Evolutionary conservation across 2,329 filamentous ascomycete genomes (phyloP), one percentile per base, ranked within the genome.

Genomic region (Scorias spongiosa): DNA sequence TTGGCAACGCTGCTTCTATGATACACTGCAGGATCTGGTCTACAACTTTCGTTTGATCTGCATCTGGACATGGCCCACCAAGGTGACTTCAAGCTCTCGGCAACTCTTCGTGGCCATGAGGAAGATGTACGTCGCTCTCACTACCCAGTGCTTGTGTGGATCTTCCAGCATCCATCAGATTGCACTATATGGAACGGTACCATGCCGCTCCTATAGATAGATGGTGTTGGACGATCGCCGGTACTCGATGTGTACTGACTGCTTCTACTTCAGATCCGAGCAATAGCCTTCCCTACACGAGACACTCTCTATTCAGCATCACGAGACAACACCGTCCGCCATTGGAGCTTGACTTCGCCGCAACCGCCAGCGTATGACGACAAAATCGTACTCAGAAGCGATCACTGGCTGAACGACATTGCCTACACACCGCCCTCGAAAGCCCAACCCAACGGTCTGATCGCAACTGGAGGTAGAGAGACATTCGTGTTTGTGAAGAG

Each of bases 401-500:
- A 83, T 37, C 80, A 84, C 49, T 98, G 91, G 58, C 77, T 96
- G 66, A 98, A 95, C 65, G 78, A 82, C 2, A 62, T 98, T 39
- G 72, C 87, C 46, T 93, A 83, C 54, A 68, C 86, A 0, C 78
- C 79, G 2, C 78, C 88, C 0, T 81, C 76, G 11, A 58, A 72
- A 42, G 69, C 76, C 7, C 80, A 79, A 51, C 77, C 85, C 0
- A 75, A 91, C 43, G 91, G 91, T 10, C 72, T 95, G 3, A 72
- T 96, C 34, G 71, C 93, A 7, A 91, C 88, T 0, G 87, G 84
- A 50, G 91, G 91, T 46, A 84, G 89, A 58, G 91, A 96, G 58
- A 81, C 85, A 29, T 83, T 96, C 50, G 89, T 98, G 55, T 89
- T 96, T 60, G 84, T 93, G 41, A 80, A 87, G 57, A 76, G 80